Conservation (phyloP, 2,329 filamentous ascomycete species). For the Trichoderma sp. region DNA sequence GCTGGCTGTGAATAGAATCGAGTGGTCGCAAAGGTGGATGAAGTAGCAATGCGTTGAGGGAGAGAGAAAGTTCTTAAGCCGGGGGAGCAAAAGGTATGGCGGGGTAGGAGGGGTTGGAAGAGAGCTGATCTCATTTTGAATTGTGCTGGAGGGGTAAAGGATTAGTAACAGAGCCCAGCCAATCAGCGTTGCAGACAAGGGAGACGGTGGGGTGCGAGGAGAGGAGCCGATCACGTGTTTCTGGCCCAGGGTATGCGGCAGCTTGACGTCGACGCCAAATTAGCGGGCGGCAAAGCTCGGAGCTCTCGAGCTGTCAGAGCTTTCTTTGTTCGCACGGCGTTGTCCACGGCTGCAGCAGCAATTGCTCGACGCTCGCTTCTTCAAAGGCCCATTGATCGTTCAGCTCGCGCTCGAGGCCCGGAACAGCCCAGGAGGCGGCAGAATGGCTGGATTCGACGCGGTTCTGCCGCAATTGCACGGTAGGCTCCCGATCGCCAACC, state of each 20-base stretch:
- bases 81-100: slow-evolving; percentile 48
- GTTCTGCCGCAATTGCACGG: slow-evolving; percentile 17
- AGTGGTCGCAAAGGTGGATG: slow-evolving; percentile 45
- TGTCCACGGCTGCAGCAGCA: not conserved
- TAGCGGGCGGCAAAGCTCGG: not conserved
- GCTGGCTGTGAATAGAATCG: slow-evolving; percentile 62
- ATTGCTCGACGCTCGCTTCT: slow-evolving; percentile 2
- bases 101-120: slow-evolving; percentile 53
- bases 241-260: slow-evolving; percentile 19
- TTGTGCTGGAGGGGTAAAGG: slow-evolving; percentile 46
- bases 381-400: not conserved
- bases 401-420: not conserved
- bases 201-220: slow-evolving; percentile 31
- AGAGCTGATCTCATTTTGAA: slow-evolving; percentile 52
- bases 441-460: not conserved
- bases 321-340: slow-evolving; percentile 5
- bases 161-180: slow-evolving; percentile 43
- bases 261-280: slow-evolving; percentile 14
- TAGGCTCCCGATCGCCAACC: slow-evolving; percentile 12
- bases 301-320: not conserved
- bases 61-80: slow-evolving; percentile 47
- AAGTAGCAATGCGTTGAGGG: slow-evolving; percentile 46
- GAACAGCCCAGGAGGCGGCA: not conserved
- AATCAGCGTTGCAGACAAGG: slow-evolving; percentile 34
- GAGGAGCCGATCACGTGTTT: slow-evolving; percentile 39